phyloP scores from a whole-genome alignment of 1,284 basidiomycete species.

The Malassezia vespertilionis region DNA sequence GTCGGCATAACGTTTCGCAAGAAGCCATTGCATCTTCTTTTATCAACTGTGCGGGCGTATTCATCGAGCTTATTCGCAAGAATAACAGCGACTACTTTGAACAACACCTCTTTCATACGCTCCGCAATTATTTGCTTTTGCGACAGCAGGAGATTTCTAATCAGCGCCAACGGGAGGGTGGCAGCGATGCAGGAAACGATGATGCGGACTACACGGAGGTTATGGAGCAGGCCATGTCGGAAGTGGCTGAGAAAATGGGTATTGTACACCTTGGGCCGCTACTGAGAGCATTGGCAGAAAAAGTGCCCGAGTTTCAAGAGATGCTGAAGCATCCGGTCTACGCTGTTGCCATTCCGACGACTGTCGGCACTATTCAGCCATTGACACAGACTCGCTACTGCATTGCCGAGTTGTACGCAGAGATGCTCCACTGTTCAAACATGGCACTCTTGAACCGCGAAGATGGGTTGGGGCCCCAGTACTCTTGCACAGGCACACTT shows the following conservation, averaged over 20 bases:
- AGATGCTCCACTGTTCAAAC: slow-evolving; percentile 92
- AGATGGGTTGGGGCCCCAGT: slow-evolving; percentile 37
- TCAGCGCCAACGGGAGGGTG: slow-evolving; percentile 19
- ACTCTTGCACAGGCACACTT: slow-evolving; percentile 35
- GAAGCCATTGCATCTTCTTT: slow-evolving; percentile 78
- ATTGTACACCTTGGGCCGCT: slow-evolving; percentile 84
- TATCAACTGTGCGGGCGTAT: slow-evolving; percentile 72
- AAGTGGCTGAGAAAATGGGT: slow-evolving; percentile 78
- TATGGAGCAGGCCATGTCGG: slow-evolving; percentile 69
- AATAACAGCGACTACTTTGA: slow-evolving; percentile 99
- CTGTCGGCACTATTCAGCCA: slow-evolving; percentile 54
- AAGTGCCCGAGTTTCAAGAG: slow-evolving; percentile 62
- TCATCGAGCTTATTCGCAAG: slow-evolving; percentile 92
- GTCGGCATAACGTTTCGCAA: too few species aligned
- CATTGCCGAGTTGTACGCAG: slow-evolving; percentile 94
- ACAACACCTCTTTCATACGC: slow-evolving; percentile 90
- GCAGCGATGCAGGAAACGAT: slow-evolving; percentile 9
- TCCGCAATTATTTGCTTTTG: slow-evolving; percentile 77
- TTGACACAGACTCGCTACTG: slow-evolving; percentile 90
- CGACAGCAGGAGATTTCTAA: slow-evolving; percentile 59
- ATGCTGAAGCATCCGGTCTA: slow-evolving; percentile 66
- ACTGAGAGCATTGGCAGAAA: slow-evolving; percentile 64
- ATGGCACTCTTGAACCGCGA: slow-evolving; percentile 85
- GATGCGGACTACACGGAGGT: slow-evolving; percentile 45
- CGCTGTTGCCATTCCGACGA: slow-evolving; percentile 51